A percentile compares a stretch with the other conserved stretches of the same genome.
Evolutionary conservation across 1,284 basidiomycete genomes (phyloP).

Genomic region (Pseudozyma sp.): DNA sequence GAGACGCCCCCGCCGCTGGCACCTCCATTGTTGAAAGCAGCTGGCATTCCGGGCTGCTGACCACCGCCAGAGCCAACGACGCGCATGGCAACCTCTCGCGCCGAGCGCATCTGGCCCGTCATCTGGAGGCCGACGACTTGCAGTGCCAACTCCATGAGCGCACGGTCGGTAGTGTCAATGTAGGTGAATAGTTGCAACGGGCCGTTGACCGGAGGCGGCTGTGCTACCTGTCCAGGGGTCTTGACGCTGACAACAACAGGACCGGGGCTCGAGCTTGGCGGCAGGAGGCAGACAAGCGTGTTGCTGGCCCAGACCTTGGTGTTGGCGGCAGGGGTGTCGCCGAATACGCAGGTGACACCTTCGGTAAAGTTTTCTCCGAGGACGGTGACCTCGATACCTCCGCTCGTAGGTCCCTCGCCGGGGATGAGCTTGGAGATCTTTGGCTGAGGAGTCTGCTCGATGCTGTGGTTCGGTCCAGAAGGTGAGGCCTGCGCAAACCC

Average conservation of each 20-base stretch:
- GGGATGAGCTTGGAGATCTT: conserved; percentile 74
- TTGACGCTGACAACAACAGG: conserved; percentile 87
- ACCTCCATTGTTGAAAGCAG: conserved; percentile 15
- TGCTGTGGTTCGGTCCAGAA: conserved; percentile 35
- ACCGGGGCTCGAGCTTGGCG: conserved; percentile 83
- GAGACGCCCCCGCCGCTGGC: conserved; percentile 11
- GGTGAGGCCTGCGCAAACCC: conserved; percentile 26
- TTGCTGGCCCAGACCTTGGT: conserved; percentile 93
- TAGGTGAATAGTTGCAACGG: conserved; percentile 76
- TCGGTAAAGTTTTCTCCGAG: conserved; percentile 79
- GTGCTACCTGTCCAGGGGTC: conserved; percentile 41
- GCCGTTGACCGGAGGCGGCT: conserved; percentile 70
- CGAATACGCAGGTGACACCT: conserved; percentile 81
- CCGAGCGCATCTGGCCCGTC: conserved; percentile 93
- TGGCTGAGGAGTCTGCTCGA: conserved; percentile 57
- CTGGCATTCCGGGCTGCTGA: conserved; percentile 36
- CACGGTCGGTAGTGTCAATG: conserved; percentile 87
- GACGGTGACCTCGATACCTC: conserved; percentile 94
- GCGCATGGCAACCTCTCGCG: conserved; percentile 82
- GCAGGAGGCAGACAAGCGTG: conserved; percentile 90
- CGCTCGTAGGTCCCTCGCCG: conserved; percentile 81
- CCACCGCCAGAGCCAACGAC: conserved; percentile 68
- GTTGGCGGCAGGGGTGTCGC: conserved; percentile 81
- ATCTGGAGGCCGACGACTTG: conserved; percentile 95
- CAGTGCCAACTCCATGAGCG: conserved; percentile 92